A percentile compares a stretch with the other conserved stretches of the same genome.
Evolutionary conservation across 2,329 filamentous ascomycete species (phyloP).

Genomic region (Sclerotinia borealis): DNA sequence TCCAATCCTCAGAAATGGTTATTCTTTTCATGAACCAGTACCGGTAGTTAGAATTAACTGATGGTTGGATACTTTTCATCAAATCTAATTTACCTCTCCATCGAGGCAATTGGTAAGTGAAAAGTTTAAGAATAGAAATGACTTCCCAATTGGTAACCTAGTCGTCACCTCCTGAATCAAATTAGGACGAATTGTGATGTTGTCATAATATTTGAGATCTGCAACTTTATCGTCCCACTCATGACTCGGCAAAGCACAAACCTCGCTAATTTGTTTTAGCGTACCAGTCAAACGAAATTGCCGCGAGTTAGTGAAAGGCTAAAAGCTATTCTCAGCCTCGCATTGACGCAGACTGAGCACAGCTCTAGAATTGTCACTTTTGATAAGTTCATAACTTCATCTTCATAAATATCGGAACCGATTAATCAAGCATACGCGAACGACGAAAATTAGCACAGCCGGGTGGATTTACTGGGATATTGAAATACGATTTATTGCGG

Average conservation of each 20-base stretch:
- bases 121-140: neutral
- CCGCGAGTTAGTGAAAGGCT: neutral
- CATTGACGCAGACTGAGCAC: neutral
- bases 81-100: neutral
- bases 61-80: neutral
- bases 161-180: neutral
- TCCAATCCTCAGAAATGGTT: too few species aligned
- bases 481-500: neutral
- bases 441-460: neutral
- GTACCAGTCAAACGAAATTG: neutral
- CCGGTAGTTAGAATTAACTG: neutral
- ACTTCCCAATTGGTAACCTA: neutral
- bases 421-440: neutral
- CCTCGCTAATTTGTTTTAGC: neutral
- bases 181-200: neutral
- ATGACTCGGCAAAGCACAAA: neutral
- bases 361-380: neutral
- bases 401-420: neutral
- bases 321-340: slow-evolving; percentile 6
- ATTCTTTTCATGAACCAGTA: too few species aligned
- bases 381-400: neutral
- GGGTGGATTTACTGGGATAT: neutral
- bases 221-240: neutral
- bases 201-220: neutral
- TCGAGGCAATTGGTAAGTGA: neutral